Evolutionary conservation across 345 rosid species (phyloP), one percentile per base, ranked within the genome.

Genomic region (Litchi chinensis): DNA sequence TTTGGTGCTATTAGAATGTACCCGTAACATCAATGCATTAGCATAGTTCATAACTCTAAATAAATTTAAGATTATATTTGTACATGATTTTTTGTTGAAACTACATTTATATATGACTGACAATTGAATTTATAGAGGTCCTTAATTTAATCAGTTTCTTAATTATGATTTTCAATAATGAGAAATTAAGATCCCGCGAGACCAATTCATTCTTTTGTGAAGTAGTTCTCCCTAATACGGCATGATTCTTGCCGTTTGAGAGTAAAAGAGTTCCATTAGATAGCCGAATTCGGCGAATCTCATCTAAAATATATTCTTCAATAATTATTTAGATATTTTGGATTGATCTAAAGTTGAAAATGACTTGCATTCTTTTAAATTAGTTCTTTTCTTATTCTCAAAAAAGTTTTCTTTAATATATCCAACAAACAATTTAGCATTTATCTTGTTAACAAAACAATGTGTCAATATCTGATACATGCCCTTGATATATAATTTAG

Each of bases 161-260:
- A 54, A 54, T 16, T 16, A 54, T 15, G 7, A 16, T 32, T 32
- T 32, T 50, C 4, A 52, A 52, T 52, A 52, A 52, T 52, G 16
- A 52, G 57, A 52, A 52, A 52, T 54, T 5, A 16, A 54, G 59
- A 54, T 12, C 7, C n/a, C 59, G 0, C 16, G 59, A 54, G 59
- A 54, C 59, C 11, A 46, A 70, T 48, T 70, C 41, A 13, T 8
- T 13, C 26, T 18, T 18, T 54, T 39, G 24, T 37, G n/a, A 37
- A 66, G 13, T 44, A 66, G 13, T 44, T 68, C 18, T 52, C 15
- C 48, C 21, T 5, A 4, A 57, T 5, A 71, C 26, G 18, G 46
- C 75, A 71, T 52, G 63, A 11, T 28, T 71, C 64, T 54, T 18
- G 9, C 64, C 75, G 10, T 71, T 71, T 6, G 39, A 28, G 75